A percentile compares a stretch with the other conserved stretches of the same genome.
Evolutionary conservation across 2,329 filamentous ascomycete genomes (phyloP).

Genomic region (Bipolaris cookei): DNA sequence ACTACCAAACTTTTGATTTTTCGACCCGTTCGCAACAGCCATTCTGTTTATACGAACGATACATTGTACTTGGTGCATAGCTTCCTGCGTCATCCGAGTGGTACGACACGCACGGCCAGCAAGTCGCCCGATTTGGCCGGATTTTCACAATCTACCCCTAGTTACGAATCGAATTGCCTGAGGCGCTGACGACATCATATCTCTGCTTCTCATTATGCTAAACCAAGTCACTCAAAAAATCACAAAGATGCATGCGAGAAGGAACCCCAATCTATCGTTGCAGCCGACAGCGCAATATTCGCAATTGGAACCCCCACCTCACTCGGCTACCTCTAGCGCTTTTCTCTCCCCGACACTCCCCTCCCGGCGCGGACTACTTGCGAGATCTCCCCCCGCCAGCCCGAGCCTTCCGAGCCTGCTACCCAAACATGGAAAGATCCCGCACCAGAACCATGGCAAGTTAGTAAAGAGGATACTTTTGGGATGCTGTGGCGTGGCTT

Average conservation of each 20-base stretch:
- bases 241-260: constrained; percentile 54
- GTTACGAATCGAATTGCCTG: constrained; percentile 2
- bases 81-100: constrained; percentile 15
- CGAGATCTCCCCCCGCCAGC: constrained; percentile 73
- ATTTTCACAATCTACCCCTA: background rate
- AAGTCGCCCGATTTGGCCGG: constrained; percentile 13
- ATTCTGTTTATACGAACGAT: constrained; percentile 15
- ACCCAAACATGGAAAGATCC: constrained; percentile 68
- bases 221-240: constrained; percentile 45
- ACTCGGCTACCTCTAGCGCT: constrained; percentile 45
- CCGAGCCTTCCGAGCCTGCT: constrained; percentile 73
- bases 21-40: constrained; percentile 7
- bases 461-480: constrained; percentile 63
- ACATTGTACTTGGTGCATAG: background rate
- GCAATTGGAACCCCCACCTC: constrained; percentile 38
- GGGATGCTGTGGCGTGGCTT: constrained; percentile 56
- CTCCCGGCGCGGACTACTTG: constrained; percentile 62
- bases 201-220: constrained; percentile 38
- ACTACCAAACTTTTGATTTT: constrained; percentile 2
- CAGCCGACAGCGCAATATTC: constrained; percentile 49
- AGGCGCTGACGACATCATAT: constrained; percentile 1
- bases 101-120: constrained; percentile 19
- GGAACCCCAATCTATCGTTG: constrained; percentile 56
- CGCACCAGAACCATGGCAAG: constrained; percentile 60
- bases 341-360: constrained; percentile 46